phyloP scores from a whole-genome alignment of 2,329 filamentous ascomycete genomes.

The Calcarisporium arbuscula region DNA sequence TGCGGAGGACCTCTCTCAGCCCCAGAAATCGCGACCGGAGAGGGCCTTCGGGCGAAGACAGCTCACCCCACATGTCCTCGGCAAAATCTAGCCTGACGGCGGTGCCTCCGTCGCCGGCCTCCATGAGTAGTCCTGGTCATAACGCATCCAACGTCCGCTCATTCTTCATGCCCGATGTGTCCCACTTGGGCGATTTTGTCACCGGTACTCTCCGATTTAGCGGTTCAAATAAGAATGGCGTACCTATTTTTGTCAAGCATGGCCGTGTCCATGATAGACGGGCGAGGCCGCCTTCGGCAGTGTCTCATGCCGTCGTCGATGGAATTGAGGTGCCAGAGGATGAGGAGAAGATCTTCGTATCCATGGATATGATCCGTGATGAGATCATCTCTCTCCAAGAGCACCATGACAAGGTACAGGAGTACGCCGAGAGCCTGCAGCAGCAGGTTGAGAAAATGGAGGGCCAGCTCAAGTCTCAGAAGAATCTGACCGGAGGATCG shows the following conservation, averaged over 20 bases:
- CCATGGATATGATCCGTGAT: slow-evolving; percentile 55
- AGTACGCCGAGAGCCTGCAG: slow-evolving; percentile 47
- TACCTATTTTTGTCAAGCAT: slow-evolving; percentile 50
- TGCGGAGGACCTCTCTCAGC: slow-evolving; percentile 29
- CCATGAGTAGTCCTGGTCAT: slow-evolving; percentile 24
- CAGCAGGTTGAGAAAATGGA: slow-evolving; percentile 45
- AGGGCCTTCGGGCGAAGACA: slow-evolving; percentile 16
- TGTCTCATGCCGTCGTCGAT: slow-evolving; percentile 45
- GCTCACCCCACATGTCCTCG: slow-evolving; percentile 29
- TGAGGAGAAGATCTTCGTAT: slow-evolving; percentile 53
- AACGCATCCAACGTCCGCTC: slow-evolving; percentile 41
- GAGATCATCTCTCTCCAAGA: slow-evolving; percentile 50
- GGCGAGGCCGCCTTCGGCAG: slow-evolving; percentile 23
- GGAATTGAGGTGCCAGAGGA: slow-evolving; percentile 44
- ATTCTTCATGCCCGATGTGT: slow-evolving; percentile 48
- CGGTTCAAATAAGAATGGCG: slow-evolving; percentile 44
- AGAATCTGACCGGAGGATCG: slow-evolving; percentile 32
- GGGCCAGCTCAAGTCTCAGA: slow-evolving; percentile 39
- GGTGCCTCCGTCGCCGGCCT: slow-evolving; percentile 31
- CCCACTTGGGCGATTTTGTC: slow-evolving; percentile 51
- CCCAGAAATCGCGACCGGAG: slow-evolving; percentile 18
- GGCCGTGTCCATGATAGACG: slow-evolving; percentile 41
- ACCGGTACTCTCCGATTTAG: slow-evolving; percentile 48
- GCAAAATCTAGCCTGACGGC: slow-evolving; percentile 35
- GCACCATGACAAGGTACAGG: slow-evolving; percentile 49